A percentile compares a stretch with the other conserved stretches of the same genome.
These are phyloP conservation scores for Paramecium sexaurelia DNA, from an alignment of 73 alveolate genomes.

Conservation along the genomic window DNA sequence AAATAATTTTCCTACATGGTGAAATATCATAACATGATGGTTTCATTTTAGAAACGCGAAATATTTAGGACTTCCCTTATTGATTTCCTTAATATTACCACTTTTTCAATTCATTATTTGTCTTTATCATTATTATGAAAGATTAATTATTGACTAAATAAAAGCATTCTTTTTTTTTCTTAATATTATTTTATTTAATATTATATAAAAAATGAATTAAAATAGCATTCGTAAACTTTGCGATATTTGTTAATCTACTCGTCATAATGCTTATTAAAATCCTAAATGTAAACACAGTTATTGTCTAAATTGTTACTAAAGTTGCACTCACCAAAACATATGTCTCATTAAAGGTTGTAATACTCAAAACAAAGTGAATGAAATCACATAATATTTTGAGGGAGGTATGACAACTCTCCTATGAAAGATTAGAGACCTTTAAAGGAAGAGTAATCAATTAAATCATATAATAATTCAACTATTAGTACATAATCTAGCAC, in stretches of 20 bases:
- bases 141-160: slow-evolving; percentile 30
- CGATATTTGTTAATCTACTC: neutral
- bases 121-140: neutral
- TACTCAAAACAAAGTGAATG: neutral
- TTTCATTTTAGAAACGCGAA: neutral
- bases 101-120: neutral
- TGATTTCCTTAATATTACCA: neutral
- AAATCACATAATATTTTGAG: neutral
- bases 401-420: neutral
- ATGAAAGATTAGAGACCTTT: neutral
- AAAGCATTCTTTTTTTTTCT: slow-evolving; percentile 26
- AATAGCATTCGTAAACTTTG: neutral
- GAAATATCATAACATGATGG: slow-evolving; percentile 1
- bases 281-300: neutral
- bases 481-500: neutral
- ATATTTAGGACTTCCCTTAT: neutral
- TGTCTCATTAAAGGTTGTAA: neutral
- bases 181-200: neutral
- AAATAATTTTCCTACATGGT: slow-evolving; percentile 2
- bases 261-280: neutral
- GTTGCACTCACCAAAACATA: neutral
- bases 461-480: neutral
- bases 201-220: neutral
- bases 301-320: neutral
- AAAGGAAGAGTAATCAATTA: neutral